phyloP scores from a whole-genome alignment of 768 basidiomycete species.

The Boletus coccyginus region DNA sequence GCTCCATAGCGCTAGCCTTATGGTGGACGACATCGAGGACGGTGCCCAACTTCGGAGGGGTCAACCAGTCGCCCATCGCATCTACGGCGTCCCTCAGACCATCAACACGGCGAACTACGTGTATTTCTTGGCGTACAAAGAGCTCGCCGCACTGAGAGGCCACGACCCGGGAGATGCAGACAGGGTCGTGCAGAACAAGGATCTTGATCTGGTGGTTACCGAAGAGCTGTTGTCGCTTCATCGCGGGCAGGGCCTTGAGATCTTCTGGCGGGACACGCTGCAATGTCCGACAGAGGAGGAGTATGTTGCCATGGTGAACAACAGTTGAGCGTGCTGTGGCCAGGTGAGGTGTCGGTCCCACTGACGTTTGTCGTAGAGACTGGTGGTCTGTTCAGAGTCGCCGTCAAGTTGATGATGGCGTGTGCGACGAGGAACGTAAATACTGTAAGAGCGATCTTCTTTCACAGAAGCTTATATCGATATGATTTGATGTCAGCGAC shows the following conservation, averaged over 20 bases:
- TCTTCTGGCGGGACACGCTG: conserved; percentile 91
- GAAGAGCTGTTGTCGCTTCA: conserved; percentile 80
- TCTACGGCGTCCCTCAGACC: conserved; percentile 94
- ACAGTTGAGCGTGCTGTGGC: conserved; percentile 65
- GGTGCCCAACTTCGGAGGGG: conserved; percentile 85
- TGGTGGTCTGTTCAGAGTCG: conserved; percentile 88
- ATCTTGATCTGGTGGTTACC: conserved; percentile 50
- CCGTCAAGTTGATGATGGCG: conserved; percentile 96
- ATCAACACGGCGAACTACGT: conserved; percentile 98
- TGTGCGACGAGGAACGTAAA: conserved; percentile 61
- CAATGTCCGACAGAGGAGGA: conserved; percentile 93
- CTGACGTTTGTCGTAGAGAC: conserved; percentile 60
- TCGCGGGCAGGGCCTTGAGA: conserved; percentile 91
- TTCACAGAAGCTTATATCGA: neutral
- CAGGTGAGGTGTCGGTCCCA: conserved; percentile 48
- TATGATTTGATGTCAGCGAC: conserved; percentile 47
- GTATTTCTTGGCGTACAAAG: conserved; percentile 90
- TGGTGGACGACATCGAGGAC: conserved; percentile 97
- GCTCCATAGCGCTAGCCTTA: conserved; percentile 90
- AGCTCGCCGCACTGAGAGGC: conserved; percentile 43
- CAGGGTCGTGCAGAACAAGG: conserved; percentile 62
- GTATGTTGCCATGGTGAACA: conserved; percentile 94
- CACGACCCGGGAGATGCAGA: neutral
- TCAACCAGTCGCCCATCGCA: conserved; percentile 86
- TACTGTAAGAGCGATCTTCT: conserved; percentile 42